Evolutionary conservation across 2,329 filamentous ascomycete species (phyloP).

Genomic region (Escovopsis sp.): DNA sequence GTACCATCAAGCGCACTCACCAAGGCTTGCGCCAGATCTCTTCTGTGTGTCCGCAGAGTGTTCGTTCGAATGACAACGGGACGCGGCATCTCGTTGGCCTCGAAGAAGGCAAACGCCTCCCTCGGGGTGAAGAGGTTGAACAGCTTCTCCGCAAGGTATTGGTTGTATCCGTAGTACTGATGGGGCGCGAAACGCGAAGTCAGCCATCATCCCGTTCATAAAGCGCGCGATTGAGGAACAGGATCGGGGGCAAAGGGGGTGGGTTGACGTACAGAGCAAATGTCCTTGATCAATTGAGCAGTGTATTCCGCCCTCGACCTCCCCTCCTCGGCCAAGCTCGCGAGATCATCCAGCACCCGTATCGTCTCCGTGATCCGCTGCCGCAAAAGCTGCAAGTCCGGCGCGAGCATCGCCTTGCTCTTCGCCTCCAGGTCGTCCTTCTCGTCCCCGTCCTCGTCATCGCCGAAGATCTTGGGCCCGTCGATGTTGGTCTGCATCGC

Average conservation of each 20-base stretch:
- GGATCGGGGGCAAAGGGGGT: no score
- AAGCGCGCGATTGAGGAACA: no score
- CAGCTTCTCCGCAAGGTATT: slow-evolving; percentile 90
- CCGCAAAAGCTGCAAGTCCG: slow-evolving; percentile 78
- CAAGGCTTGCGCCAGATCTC: slow-evolving; percentile 78
- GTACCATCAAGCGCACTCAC: background rate
- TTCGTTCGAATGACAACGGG: slow-evolving; percentile 96
- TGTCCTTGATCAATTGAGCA: slow-evolving; percentile 71
- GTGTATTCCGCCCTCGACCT: slow-evolving; percentile 82
- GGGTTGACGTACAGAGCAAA: slow-evolving; percentile 49
- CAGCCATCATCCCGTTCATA: background rate
- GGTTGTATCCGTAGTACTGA: slow-evolving; percentile 84
- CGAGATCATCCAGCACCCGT: slow-evolving; percentile 78
- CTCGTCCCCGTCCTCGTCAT: slow-evolving; percentile 43
- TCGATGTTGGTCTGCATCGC: slow-evolving; percentile 93
- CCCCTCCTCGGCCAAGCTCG: slow-evolving; percentile 63
- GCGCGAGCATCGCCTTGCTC: slow-evolving; percentile 54
- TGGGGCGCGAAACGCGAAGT: background rate
- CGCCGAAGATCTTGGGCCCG: slow-evolving; percentile 45
- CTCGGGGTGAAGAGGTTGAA: slow-evolving; percentile 82
- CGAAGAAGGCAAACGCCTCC: slow-evolving; percentile 96
- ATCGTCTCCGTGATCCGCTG: slow-evolving; percentile 87
- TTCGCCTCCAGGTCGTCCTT: slow-evolving; percentile 46
- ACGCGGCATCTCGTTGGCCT: slow-evolving; percentile 89
- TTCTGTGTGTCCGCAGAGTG: slow-evolving; percentile 63